Evolutionary conservation across 352 stramenopile genomes (phyloP).

Genomic region (Globisporangium irregulare): DNA sequence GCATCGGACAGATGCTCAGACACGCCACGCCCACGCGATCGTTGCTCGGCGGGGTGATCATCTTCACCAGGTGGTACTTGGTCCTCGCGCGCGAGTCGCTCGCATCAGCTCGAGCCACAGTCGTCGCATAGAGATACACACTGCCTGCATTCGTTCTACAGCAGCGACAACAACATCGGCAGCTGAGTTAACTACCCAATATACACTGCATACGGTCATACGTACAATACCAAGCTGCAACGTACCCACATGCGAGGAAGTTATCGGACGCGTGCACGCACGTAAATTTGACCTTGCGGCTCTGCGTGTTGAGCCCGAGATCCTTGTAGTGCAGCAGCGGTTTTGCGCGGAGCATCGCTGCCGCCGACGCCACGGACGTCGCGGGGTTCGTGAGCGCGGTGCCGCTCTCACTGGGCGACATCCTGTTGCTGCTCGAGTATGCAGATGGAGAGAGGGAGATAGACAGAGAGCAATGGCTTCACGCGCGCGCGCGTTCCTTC

Average conservation of each 20-base stretch:
- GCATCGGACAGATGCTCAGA: constrained; percentile 74
- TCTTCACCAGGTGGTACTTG: constrained; percentile 88
- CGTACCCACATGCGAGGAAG: constrained; percentile 81
- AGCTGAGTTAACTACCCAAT: background rate
- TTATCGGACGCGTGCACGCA: constrained; percentile 85
- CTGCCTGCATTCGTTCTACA: constrained; percentile 67
- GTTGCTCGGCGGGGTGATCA: constrained; percentile 70
- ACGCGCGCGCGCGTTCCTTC: background rate
- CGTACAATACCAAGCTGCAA: background rate
- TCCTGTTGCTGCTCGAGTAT: background rate
- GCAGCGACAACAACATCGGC: background rate
- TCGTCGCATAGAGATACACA: constrained; percentile 82
- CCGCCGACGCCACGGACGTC: background rate
- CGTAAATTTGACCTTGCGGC: constrained; percentile 68
- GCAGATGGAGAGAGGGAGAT: background rate
- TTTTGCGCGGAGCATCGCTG: constrained; percentile 28
- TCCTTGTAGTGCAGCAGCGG: constrained; percentile 77
- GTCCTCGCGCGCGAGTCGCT: constrained; percentile 22
- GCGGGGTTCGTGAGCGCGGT: constrained; percentile 10
- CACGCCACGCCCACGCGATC: constrained; percentile 72
- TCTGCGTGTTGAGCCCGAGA: constrained; percentile 51
- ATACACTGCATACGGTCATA: background rate
- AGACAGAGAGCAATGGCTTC: background rate
- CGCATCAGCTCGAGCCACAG: constrained; percentile 31
- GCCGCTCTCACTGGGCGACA: constrained; percentile 15